Evolutionary conservation across 352 stramenopile genomes (phyloP).

Genomic region (Globisporangium nunn): DNA sequence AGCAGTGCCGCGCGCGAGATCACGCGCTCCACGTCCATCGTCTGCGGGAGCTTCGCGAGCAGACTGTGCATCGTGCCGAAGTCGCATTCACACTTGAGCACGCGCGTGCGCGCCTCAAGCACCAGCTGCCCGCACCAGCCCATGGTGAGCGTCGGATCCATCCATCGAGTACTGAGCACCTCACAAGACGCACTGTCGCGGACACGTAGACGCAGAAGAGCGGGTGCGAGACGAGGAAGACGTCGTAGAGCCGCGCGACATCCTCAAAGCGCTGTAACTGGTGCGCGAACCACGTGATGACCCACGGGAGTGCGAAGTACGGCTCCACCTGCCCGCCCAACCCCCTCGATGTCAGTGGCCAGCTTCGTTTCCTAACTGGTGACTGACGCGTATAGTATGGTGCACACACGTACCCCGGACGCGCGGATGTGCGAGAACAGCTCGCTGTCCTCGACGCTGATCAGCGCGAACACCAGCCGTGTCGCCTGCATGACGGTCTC

Average conservation of each 20-base stretch:
- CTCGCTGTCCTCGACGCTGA: conserved; percentile 52
- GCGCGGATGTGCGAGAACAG: conserved; percentile 61
- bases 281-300: conserved; percentile 95
- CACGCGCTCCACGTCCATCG: conserved; percentile 64
- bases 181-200: conserved; percentile 37
- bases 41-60: conserved; percentile 64
- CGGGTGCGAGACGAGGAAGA: conserved; percentile 90
- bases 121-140: conserved; percentile 24
- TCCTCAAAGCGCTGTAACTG: conserved; percentile 84
- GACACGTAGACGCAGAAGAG: conserved; percentile 90
- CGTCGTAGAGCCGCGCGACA: conserved; percentile 90
- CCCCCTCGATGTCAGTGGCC: too few species aligned
- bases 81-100: conserved; percentile 67
- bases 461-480: conserved; percentile 59
- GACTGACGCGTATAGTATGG: too few species aligned
- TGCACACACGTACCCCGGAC: conserved; percentile 24
- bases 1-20: conserved; percentile 43
- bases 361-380: too few species aligned
- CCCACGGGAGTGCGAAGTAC: conserved; percentile 91
- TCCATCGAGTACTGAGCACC: neutral
- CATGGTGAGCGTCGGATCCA: too few species aligned
- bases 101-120: conserved; percentile 37
- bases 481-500: conserved; percentile 62
- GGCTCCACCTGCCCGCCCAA: conserved; percentile 74
- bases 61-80: conserved; percentile 74